phyloP scores from a whole-genome alignment of 75 land plant species.

The Chamaecyparis obtusa region DNA sequence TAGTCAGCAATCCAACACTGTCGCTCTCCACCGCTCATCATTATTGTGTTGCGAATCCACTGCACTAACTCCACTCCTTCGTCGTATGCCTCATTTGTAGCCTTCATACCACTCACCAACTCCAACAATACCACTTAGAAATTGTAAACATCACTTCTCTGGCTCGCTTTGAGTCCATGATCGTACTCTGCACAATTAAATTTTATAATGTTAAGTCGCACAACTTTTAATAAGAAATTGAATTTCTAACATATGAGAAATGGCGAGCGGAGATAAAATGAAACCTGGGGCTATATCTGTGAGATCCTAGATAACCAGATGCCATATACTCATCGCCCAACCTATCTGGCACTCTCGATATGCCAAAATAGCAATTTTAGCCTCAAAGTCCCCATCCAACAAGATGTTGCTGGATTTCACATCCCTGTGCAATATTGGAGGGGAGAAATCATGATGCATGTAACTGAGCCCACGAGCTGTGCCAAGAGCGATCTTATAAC shows the following conservation, averaged over 20 bases:
- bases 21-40: background rate
- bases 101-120: conserved; percentile 14
- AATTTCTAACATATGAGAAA: background rate
- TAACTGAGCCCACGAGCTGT: conserved; percentile 26
- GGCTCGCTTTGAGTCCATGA: conserved; percentile 8
- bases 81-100: conserved; percentile 12
- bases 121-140: conserved; percentile 25
- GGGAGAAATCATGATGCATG: conserved; percentile 20
- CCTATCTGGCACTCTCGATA: conserved; percentile 15
- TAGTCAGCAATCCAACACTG: conserved; percentile 9
- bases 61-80: conserved; percentile 8
- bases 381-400: conserved; percentile 23
- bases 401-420: conserved; percentile 31
- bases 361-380: conserved; percentile 30
- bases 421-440: conserved; percentile 26
- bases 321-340: conserved; percentile 9
- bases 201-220: background rate
- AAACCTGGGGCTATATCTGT: conserved; percentile 43
- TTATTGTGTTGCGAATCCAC: conserved; percentile 13
- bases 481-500: conserved; percentile 20
- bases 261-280: background rate
- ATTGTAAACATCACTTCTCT: conserved; percentile 19
- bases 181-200: conserved; percentile 8
- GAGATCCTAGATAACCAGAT: conserved; percentile 22
- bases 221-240: no score